These are phyloP conservation scores for Botryotinia narcissicola DNA, from an alignment of 2,329 filamentous ascomycete genomes.

Conservation along the genomic window DNA sequence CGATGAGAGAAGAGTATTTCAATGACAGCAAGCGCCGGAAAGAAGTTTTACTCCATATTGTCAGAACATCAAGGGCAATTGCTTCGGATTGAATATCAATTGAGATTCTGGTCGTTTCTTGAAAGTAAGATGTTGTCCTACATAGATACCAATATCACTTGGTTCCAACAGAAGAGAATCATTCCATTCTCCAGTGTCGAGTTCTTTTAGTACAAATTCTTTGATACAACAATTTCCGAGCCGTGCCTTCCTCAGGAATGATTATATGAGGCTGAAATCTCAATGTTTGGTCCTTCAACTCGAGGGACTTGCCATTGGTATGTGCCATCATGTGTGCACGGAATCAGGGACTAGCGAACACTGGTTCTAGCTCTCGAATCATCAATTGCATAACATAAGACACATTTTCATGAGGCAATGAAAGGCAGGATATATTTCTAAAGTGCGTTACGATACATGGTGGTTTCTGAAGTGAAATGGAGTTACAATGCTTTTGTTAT, in stretches of 20 bases:
- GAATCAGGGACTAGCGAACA: not conserved
- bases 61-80: accelerated
- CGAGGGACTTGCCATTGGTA: not conserved
- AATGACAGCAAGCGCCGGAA: not conserved
- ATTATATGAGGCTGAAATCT: not conserved
- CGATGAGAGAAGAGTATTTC: not conserved
- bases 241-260: too few relatives aligned
- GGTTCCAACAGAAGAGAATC: not conserved
- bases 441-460: not conserved
- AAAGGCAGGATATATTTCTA: not conserved
- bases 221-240: too few relatives aligned
- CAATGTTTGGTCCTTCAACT: not conserved
- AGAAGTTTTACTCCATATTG: not conserved
- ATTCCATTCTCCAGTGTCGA: not conserved
- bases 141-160: not conserved
- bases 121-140: not conserved
- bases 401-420: not conserved
- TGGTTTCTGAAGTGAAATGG: not conserved
- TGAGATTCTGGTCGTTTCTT: not conserved
- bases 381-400: not conserved
- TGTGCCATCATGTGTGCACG: not conserved
- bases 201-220: not conserved
- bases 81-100: not conserved
- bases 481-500: not conserved
- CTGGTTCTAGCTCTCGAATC: not conserved